Conservation (phyloP, 305 asterid species). For the Andrographis paniculata region DNA sequence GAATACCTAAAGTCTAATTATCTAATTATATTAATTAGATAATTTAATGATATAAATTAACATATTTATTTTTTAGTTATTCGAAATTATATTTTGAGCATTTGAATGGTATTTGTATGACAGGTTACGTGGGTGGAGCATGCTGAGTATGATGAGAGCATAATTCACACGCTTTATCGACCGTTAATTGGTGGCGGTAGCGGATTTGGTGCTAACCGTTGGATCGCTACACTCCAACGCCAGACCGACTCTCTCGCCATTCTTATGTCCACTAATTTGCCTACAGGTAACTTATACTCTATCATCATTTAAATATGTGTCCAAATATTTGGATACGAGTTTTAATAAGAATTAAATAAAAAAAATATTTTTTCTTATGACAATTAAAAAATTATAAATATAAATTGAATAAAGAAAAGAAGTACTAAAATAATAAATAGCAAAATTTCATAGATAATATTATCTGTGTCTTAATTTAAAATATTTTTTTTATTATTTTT, state of each 20-base stretch:
- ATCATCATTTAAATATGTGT: not conserved
- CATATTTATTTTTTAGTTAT: not conserved
- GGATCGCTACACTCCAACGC: slow-evolving; percentile 83
- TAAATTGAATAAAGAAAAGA: no score
- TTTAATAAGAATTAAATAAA: no score
- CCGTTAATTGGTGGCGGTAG: slow-evolving; percentile 57
- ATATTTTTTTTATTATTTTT: no score
- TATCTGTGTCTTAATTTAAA: no score
- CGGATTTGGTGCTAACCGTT: slow-evolving; percentile 86
- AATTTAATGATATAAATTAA: no score
- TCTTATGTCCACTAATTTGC: slow-evolving; percentile 59
- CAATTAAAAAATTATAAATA: no score
- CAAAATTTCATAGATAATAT: no score
- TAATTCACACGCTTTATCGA: slow-evolving; percentile 68
- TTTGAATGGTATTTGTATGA: not conserved
- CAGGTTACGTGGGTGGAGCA: slow-evolving; percentile 98
- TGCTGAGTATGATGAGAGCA: slow-evolving; percentile 65
- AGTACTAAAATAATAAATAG: no score
- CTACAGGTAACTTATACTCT: slow-evolving; percentile 59
- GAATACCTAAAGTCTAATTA: no score
- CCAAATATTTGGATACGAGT: not conserved
- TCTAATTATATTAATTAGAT: no score
- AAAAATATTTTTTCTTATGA: no score
- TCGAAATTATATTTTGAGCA: not conserved
- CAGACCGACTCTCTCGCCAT: slow-evolving; percentile 92